Evolutionary conservation across 768 basidiomycete genomes (phyloP).

Genomic region (Scleroderma citrinum): DNA sequence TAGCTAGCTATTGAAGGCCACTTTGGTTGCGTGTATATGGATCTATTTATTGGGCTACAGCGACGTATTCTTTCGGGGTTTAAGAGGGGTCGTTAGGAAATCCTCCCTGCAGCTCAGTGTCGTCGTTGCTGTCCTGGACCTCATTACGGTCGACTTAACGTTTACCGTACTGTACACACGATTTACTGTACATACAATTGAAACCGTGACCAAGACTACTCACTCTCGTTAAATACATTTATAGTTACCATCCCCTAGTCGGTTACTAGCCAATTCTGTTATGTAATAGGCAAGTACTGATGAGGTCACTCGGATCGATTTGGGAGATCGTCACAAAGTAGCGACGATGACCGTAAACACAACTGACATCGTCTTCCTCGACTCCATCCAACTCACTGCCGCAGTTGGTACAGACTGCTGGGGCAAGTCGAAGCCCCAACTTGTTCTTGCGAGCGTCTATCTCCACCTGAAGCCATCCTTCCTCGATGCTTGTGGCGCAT

Average conservation of each 20-base stretch:
- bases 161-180: background rate
- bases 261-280: too few species aligned
- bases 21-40: background rate
- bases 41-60: background rate
- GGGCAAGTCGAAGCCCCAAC: constrained; percentile 43
- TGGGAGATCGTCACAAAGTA: too few species aligned
- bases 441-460: constrained; percentile 42
- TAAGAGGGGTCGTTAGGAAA: background rate
- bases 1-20: background rate
- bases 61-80: background rate
- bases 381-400: constrained; percentile 36
- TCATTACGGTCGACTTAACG: background rate
- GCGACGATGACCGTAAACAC: background rate
- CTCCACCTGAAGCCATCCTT: constrained; percentile 37
- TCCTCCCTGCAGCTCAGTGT: background rate
- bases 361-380: constrained; percentile 41
- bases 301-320: too few species aligned
- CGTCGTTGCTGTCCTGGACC: background rate
- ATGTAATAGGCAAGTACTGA: too few species aligned
- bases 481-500: constrained; percentile 39
- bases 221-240: background rate
- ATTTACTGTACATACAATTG: background rate
- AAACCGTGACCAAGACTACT: too few species aligned
- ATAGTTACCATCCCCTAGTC: too few species aligned
- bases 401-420: constrained; percentile 48